Percentiles rank a stretch among this genome's conserved stretches.
phyloP scores from a whole-genome alignment of 257 asterid species.

The Orobanche coerulescens region DNA sequence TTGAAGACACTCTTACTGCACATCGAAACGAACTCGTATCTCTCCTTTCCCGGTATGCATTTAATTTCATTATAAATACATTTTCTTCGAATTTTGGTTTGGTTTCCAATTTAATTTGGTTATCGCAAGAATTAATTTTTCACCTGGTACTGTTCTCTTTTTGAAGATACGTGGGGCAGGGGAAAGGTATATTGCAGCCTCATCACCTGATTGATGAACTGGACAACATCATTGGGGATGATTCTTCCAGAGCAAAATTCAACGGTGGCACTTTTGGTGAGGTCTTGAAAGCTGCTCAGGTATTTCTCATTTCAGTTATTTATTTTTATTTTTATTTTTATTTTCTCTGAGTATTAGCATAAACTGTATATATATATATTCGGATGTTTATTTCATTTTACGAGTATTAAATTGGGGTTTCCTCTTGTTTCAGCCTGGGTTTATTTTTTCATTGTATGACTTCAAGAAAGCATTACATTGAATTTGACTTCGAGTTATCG shows the following conservation, averaged over 20 bases:
- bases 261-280: constrained; percentile 78
- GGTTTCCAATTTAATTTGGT: neutral
- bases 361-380: neutral
- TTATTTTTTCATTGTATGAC: too few species aligned
- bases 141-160: neutral
- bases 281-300: constrained; percentile 76
- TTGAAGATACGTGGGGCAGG: constrained; percentile 85
- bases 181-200: constrained; percentile 89
- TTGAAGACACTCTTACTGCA: constrained; percentile 87
- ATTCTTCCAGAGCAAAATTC: constrained; percentile 37
- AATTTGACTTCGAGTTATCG: neutral
- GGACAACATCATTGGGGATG: constrained; percentile 48
- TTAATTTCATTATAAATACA: neutral
- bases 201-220: constrained; percentile 82
- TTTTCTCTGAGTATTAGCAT: neutral
- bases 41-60: constrained; percentile 68
- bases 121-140: neutral
- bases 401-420: neutral
- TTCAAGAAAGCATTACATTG: neutral
- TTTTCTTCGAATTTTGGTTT: neutral
- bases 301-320: constrained; percentile 10
- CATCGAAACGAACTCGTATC: constrained; percentile 86
- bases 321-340: neutral
- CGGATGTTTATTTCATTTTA: neutral
- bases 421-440: too few species aligned